Evolutionary conservation across 805 yeast species (phyloP).

Genomic region (Zygotorulaspora sp.): DNA sequence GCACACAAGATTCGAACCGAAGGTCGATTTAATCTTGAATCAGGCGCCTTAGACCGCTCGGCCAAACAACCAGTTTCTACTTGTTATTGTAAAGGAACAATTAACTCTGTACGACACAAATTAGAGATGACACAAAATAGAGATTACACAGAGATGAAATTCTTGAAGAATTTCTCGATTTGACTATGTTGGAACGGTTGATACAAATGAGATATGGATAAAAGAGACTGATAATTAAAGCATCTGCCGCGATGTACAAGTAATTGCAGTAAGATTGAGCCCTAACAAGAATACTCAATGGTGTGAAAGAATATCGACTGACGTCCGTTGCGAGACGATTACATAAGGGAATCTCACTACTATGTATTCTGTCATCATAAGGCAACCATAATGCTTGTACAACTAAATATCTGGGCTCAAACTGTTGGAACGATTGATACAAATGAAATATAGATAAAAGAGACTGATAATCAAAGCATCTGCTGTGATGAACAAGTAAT

Average conservation of each 20-base stretch:
- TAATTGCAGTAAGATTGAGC: neutral
- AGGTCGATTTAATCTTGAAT: conserved; percentile 21
- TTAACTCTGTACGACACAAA: too few species aligned
- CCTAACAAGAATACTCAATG: neutral
- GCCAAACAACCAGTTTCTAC: conserved; percentile 33
- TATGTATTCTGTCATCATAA: neutral
- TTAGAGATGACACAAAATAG: too few species aligned
- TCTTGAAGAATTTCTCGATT: too few species aligned
- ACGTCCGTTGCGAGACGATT: neutral
- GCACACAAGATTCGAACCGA: conserved; percentile 20
- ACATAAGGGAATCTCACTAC: neutral
- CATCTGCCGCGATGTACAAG: too few species aligned
- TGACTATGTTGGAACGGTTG: too few species aligned
- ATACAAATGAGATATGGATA: too few species aligned
- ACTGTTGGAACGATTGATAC: too few species aligned
- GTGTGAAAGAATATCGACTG: neutral
- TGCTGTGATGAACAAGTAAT: too few species aligned
- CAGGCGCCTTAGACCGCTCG: conserved; percentile 34
- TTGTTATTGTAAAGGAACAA: neutral
- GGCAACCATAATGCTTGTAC: neutral
- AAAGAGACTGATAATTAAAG: too few species aligned
- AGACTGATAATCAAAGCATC: too few species aligned
- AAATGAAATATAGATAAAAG: too few species aligned
- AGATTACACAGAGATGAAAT: too few species aligned
- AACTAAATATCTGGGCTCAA: neutral